Percentiles rank a stretch among this genome's conserved stretches.
Conservation (phyloP, 495 filamentous ascomycete species). For the Penicillium herquei region DNA sequence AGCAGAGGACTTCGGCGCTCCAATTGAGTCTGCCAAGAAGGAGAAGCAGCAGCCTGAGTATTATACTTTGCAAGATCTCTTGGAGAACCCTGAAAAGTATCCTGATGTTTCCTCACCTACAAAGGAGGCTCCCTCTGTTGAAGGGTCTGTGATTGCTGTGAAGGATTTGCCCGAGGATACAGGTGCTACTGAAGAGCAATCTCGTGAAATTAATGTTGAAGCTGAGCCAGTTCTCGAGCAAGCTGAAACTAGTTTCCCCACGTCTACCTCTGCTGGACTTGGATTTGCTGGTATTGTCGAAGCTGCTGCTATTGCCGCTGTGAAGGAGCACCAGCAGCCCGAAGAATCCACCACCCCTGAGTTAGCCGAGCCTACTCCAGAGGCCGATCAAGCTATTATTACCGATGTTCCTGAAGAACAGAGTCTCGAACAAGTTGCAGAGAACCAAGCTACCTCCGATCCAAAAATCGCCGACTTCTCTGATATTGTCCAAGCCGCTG, state of each 20-base stretch:
- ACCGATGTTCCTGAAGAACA: neutral
- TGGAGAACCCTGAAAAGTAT: constrained; percentile 33
- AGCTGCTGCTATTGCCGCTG: constrained; percentile 29
- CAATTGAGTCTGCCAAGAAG: constrained; percentile 18
- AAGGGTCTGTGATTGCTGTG: constrained; percentile 32
- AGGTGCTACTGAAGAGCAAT: constrained; percentile 7
- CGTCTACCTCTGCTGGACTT: neutral
- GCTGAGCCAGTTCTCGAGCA: constrained; percentile 6
- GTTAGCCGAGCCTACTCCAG: neutral
- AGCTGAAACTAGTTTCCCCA: constrained; percentile 15
- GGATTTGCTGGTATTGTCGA: constrained; percentile 29
- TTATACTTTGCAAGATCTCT: constrained; percentile 45
- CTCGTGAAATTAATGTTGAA: constrained; percentile 9
- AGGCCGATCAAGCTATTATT: neutral
- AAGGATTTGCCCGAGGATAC: constrained; percentile 10
- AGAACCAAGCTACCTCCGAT: neutral
- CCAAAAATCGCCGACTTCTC: constrained; percentile 16
- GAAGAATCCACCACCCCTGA: constrained; percentile 1
- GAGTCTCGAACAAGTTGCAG: neutral
- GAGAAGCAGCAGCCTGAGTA: constrained; percentile 43
- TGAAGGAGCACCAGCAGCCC: constrained; percentile 6
- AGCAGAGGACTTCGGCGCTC: constrained; percentile 14
- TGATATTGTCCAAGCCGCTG: constrained; percentile 28
- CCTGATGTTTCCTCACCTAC: constrained; percentile 25
- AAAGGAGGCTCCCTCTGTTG: constrained; percentile 34